Evolutionary conservation across 768 basidiomycete genomes (phyloP).

Genomic region (Lactarius evosmus): DNA sequence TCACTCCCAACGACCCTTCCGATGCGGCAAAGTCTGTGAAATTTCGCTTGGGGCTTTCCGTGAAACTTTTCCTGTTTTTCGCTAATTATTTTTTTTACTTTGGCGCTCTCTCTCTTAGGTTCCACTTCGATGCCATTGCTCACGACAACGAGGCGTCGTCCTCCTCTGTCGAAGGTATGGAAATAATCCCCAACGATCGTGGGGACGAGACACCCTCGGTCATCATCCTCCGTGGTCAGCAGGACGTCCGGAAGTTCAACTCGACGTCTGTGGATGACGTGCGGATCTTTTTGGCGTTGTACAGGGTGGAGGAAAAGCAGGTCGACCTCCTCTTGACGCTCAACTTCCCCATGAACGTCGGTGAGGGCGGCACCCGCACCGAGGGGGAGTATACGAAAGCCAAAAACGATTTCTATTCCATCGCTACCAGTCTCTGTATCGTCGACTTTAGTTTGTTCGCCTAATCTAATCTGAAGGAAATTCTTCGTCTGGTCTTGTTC

Average conservation of each 20-base stretch:
- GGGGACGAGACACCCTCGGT: slow-evolving; percentile 55
- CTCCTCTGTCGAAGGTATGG: slow-evolving; percentile 43
- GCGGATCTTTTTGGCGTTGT: slow-evolving; percentile 75
- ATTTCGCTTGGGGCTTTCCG: background rate
- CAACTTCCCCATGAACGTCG: slow-evolving; percentile 64
- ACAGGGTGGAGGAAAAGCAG: slow-evolving; percentile 64
- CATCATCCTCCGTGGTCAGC: slow-evolving; percentile 63
- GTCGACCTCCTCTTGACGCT: slow-evolving; percentile 83
- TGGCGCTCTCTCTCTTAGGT: slow-evolving; percentile 51
- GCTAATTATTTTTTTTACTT: slow-evolving; percentile 27
- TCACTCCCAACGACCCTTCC: slow-evolving; percentile 50
- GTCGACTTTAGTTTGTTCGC: slow-evolving; percentile 69
- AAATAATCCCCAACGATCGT: slow-evolving; percentile 41
- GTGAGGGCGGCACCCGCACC: slow-evolving; percentile 45
- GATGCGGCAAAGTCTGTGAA: slow-evolving; percentile 64
- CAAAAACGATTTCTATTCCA: slow-evolving; percentile 48
- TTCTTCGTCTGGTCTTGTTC: background rate
- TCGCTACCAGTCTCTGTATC: slow-evolving; percentile 61
- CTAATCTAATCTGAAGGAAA: slow-evolving; percentile 40
- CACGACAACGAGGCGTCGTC: slow-evolving; percentile 80
- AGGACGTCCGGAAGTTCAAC: slow-evolving; percentile 78
- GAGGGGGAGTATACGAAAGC: slow-evolving; percentile 39
- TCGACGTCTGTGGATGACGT: slow-evolving; percentile 58
- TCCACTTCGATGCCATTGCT: slow-evolving; percentile 86
- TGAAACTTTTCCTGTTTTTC: background rate